These are phyloP conservation scores for Quercus wislizeni DNA, from an alignment of 306 rosid species.

Conservation along the genomic window DNA sequence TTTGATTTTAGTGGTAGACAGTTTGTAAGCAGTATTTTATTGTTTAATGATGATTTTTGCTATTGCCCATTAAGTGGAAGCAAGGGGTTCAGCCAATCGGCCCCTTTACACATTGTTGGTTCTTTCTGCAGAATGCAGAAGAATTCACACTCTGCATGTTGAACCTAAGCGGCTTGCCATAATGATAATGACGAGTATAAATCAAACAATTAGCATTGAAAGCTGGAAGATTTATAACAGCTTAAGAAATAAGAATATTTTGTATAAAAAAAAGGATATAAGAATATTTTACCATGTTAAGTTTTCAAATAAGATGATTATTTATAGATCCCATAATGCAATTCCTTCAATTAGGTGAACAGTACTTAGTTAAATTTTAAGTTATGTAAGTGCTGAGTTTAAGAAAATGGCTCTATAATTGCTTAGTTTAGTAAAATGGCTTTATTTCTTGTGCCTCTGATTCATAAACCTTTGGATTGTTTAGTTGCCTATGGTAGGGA, in stretches of 20 bases:
- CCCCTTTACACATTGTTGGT: neutral
- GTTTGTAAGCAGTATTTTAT: neutral
- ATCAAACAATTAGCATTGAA: neutral
- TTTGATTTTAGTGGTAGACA: neutral
- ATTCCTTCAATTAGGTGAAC: neutral
- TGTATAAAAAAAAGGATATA: neutral
- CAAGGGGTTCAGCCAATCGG: neutral
- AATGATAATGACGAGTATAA: neutral
- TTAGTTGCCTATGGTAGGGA: neutral
- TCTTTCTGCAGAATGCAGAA: neutral
- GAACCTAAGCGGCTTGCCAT: neutral
- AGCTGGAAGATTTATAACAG: neutral
- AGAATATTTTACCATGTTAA: neutral
- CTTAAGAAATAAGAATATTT: neutral
- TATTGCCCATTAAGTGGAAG: neutral
- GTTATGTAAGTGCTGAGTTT: too few relatives aligned
- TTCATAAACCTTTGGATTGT: neutral
- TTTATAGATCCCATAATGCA: neutral
- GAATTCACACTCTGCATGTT: neutral
- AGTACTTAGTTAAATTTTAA: neutral
- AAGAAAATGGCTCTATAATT: too few relatives aligned
- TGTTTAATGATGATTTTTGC: neutral
- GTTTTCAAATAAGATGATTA: neutral
- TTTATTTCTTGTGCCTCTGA: neutral
- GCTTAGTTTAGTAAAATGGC: neutral